Percentiles rank a stretch among this genome's conserved stretches.
Evolutionary conservation across 164 flowering plant species (phyloP).

Genomic region (Brasenia schreberi): DNA sequence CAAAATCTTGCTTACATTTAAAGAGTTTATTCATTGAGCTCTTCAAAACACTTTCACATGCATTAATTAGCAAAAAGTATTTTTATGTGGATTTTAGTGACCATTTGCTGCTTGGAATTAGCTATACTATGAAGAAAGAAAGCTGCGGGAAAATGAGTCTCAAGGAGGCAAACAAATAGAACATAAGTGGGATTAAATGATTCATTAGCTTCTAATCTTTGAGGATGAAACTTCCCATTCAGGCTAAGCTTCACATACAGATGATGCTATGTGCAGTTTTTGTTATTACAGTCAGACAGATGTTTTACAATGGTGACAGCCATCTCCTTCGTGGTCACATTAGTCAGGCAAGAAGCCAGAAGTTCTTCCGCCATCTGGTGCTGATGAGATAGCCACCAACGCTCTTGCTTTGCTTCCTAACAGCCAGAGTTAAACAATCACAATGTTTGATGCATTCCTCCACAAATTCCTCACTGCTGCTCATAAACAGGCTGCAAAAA

Average conservation of each 20-base stretch:
- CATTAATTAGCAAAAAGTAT: too few relatives aligned
- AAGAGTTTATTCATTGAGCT: too few relatives aligned
- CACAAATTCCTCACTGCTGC: conserved; percentile 54
- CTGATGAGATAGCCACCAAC: conserved; percentile 76
- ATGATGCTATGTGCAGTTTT: not conserved
- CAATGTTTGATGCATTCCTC: conserved; percentile 64
- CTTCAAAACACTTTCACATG: too few relatives aligned
- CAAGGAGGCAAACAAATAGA: too few relatives aligned
- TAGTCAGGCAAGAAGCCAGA: conserved; percentile 52
- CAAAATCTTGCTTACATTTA: too few relatives aligned
- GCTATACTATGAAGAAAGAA: too few relatives aligned
- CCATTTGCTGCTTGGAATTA: too few relatives aligned
- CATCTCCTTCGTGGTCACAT: not conserved
- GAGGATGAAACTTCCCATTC: too few relatives aligned
- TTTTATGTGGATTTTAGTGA: too few relatives aligned
- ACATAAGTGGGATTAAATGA: too few relatives aligned
- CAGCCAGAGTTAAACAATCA: conserved; percentile 78
- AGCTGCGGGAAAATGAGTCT: too few relatives aligned
- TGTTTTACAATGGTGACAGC: not conserved
- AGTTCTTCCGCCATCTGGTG: conserved; percentile 89
- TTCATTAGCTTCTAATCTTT: too few relatives aligned
- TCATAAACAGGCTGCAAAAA: conserved; percentile 37
- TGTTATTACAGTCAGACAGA: not conserved
- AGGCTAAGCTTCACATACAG: not conserved
- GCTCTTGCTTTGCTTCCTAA: conserved; percentile 64